These are phyloP conservation scores for Chaetothyriales sp. DNA, from an alignment of 2,329 filamentous ascomycete genomes.

Conservation along the genomic window DNA sequence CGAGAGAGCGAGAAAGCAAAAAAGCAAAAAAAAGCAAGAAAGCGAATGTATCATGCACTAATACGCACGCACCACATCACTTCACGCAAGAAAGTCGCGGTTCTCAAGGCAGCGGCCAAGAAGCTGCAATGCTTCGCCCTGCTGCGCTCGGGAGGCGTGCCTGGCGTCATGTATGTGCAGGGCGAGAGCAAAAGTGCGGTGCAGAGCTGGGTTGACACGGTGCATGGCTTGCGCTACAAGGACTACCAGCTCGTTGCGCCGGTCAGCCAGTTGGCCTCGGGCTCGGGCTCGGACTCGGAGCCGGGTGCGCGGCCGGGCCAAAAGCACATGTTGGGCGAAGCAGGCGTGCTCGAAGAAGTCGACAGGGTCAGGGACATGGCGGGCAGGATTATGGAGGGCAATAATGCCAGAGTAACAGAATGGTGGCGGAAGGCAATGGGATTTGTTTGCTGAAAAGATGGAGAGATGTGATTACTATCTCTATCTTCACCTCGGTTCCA, in stretches of 20 bases:
- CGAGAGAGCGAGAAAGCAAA: too few relatives aligned
- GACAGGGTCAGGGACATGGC: constrained; percentile 53
- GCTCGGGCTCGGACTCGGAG: constrained; percentile 10
- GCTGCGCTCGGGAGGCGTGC: constrained; percentile 52
- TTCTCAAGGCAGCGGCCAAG: constrained; percentile 51
- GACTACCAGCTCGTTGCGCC: constrained; percentile 53
- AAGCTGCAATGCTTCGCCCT: constrained; percentile 49
- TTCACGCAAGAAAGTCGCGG: constrained; percentile 57
- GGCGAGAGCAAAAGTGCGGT: constrained; percentile 41
- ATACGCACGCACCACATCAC: constrained; percentile 73
- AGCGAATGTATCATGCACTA: constrained; percentile 40
- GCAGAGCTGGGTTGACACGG: constrained; percentile 49
- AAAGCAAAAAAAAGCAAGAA: background rate
- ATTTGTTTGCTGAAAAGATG: constrained; percentile 11
- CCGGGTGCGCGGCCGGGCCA: too few relatives aligned
- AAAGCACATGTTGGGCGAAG: constrained; percentile 1
- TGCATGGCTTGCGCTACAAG: constrained; percentile 55
- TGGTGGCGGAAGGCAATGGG: constrained; percentile 63
- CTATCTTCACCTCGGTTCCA: background rate
- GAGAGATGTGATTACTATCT: background rate
- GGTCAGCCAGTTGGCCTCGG: constrained; percentile 25
- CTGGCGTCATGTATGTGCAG: constrained; percentile 69
- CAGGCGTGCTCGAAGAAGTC: constrained; percentile 40
- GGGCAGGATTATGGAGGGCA: constrained; percentile 44
- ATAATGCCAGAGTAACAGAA: constrained; percentile 30